These are phyloP conservation scores for Rubus idaeus DNA, from an alignment of 306 rosid genomes.

Conservation along the genomic window DNA sequence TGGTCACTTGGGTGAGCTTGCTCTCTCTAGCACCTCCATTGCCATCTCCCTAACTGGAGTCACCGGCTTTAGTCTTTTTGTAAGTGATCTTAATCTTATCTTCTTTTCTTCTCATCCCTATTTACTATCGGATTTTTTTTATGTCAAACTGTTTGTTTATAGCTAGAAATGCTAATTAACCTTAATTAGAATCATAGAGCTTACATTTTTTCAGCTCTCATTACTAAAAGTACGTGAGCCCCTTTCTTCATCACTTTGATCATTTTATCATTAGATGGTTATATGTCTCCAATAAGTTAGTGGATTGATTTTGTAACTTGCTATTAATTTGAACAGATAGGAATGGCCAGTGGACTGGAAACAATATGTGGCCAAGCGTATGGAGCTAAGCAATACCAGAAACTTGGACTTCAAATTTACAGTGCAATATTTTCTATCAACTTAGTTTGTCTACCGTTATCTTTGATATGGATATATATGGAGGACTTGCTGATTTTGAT, in stretches of 20 bases:
- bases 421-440: constrained; percentile 43
- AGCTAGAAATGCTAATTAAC: too few relatives aligned
- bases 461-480: constrained; percentile 57
- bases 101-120: neutral
- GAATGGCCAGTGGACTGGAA: constrained; percentile 44
- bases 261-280: too few relatives aligned
- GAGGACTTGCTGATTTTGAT: constrained; percentile 49
- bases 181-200: neutral
- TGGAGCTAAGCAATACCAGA: constrained; percentile 42
- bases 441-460: constrained; percentile 52
- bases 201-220: neutral
- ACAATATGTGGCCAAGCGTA: constrained; percentile 46
- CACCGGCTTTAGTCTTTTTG: constrained; percentile 56
- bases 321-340: constrained; percentile 28
- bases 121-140: neutral
- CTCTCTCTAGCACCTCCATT: constrained; percentile 59
- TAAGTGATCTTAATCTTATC: constrained; percentile 27
- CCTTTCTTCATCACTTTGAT: neutral
- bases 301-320: neutral
- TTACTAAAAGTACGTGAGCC: neutral
- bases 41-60: constrained; percentile 57
- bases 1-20: constrained; percentile 62
- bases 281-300: neutral
- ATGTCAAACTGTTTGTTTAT: too few relatives aligned
- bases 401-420: constrained; percentile 28